phyloP scores from a whole-genome alignment of 371 early-diverging fungal genomes.

The Saksenaea oblongispora region DNA sequence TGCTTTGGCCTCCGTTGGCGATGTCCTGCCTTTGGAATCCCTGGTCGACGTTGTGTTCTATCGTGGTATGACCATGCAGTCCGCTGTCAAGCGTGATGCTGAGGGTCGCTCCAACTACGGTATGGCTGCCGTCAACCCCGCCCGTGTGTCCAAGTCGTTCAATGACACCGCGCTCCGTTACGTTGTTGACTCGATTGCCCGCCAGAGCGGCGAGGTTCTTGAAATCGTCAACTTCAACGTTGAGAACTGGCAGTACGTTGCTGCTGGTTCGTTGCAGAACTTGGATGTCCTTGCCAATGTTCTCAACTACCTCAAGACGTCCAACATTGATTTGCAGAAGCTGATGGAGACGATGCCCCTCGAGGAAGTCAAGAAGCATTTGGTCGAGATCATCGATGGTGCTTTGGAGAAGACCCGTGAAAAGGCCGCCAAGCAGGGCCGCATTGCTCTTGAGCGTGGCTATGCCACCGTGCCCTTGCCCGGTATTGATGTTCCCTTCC shows the following conservation, averaged over 20 bases:
- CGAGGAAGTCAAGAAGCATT: constrained; percentile 83
- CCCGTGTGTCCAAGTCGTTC: constrained; percentile 86
- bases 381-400: constrained; percentile 80
- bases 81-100: constrained; percentile 85
- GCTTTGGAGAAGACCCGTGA: constrained; percentile 72
- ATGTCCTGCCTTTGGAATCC: constrained; percentile 84
- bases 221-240: constrained; percentile 98
- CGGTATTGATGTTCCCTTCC: constrained; percentile 98
- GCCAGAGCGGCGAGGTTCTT: constrained; percentile 75
- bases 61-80: constrained; percentile 97
- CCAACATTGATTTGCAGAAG: constrained; percentile 84
- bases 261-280: constrained; percentile 86
- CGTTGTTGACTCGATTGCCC: constrained; percentile 83
- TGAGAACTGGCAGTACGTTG: constrained; percentile 94
- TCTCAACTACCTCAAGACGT: constrained; percentile 77
- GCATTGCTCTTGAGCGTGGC: constrained; percentile 82
- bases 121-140: constrained; percentile 95
- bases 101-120: constrained; percentile 89
- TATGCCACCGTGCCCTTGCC: constrained; percentile 90
- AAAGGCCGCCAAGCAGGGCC: constrained; percentile 64
- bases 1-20: constrained; percentile 89
- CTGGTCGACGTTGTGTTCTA: constrained; percentile 95
- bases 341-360: constrained; percentile 85
- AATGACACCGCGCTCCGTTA: constrained; percentile 82
- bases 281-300: constrained; percentile 81